Evolutionary conservation across 805 yeast species (phyloP), one percentile per base, ranked within the genome.

Genomic region (Starmerella asiatica): DNA sequence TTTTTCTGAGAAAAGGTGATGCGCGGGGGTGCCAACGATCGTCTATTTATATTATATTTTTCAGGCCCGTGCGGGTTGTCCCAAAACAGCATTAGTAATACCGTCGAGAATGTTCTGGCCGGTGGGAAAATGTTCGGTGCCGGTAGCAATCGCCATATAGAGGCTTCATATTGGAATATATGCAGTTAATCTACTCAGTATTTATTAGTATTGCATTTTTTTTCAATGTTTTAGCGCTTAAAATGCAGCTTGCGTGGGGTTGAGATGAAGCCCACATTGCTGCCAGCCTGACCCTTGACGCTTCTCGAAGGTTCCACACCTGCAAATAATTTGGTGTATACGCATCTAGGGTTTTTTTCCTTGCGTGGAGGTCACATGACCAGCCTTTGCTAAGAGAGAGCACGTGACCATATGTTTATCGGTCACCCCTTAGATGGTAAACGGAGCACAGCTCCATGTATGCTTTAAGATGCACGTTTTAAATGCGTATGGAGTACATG

Each of bases 101-200:
- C 19, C 23, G 14, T 33, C 50, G 32, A 40, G 50, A 46, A 46
- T 39, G 29, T 46, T 46, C 50, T 36, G 36, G 39, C 20, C 34
- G n/a, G n/a, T 23, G 15, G 11, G 12, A 31, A 15, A 29, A 15
- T 11, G 11, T 29, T 9, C 32, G 16, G 15, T 29, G 15, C 11
- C 8, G 21, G 14, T 16, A 12, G 21, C 15, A 14, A 5, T 5
- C 18, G 11, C 21, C 17, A 9, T 20, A 14, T 15, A 34, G 17
- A 21, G 15, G 21, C 21, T 34, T 6, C 21, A 31, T 7, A 17
- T 7, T 7, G n/a, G 8, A 18, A 16, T 7, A 7, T 31, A 5
- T 31, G 5, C 14, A 31, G 21, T 12, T 31, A 31, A 7, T 16
- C 17, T 12, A 16, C 16, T 29, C 31, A 29, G 31, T 11, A n/a